Evolutionary conservation across 495 filamentous ascomycete species (phyloP), one percentile per base, ranked within the genome.

Genomic region (Durotheca rogersii): DNA sequence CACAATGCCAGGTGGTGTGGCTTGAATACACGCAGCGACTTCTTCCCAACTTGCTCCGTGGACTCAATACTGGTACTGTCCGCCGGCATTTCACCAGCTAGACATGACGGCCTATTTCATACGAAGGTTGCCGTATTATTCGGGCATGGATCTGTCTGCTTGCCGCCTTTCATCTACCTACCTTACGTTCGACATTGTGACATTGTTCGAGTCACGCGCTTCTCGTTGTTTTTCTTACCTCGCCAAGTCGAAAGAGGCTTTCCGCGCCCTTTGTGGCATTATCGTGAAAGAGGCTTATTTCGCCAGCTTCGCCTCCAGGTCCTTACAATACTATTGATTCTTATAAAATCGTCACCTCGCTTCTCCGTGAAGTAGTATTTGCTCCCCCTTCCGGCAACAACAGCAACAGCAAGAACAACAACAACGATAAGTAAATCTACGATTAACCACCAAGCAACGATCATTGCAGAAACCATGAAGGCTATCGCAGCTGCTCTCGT

Each of bases 401-500:
- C 19, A 4, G 18, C 7, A 46, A 16, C 12, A 31, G n/a, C n/a
- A n/a, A 6, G 9, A 36, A 1, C 25, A 27, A 27, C 4, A 27
- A 4, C 9, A 27, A 27, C 4, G 23, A 27, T 7, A 31, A 44
- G 39, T 16, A 12, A 29, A 23, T 20, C 10, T 5, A n/a, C n/a
- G n/a, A n/a, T n/a, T n/a, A 45, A 18, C n/a, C 38, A 44, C 21
- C 30, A 33, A 21, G 23, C 11, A 49, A 34, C 19, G 16, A 47
- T n/a, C 15, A 25, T 27, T n/a, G 18, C 12, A 40, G 16, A 16
- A 47, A 53, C 25, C 19, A 58, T 58, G 55, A 53, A 53, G 39
- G 11, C 33, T 11, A 44, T 58, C 29, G 37, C 38, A 31, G 44
- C 48, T 12, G 27, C 44, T n/a, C 21, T 58, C 27, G 55, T 43